Percentiles rank a stretch among this genome's conserved stretches.
Evolutionary conservation across 495 filamentous ascomycete species (phyloP).

Genomic region (Penicillium fimorum): DNA sequence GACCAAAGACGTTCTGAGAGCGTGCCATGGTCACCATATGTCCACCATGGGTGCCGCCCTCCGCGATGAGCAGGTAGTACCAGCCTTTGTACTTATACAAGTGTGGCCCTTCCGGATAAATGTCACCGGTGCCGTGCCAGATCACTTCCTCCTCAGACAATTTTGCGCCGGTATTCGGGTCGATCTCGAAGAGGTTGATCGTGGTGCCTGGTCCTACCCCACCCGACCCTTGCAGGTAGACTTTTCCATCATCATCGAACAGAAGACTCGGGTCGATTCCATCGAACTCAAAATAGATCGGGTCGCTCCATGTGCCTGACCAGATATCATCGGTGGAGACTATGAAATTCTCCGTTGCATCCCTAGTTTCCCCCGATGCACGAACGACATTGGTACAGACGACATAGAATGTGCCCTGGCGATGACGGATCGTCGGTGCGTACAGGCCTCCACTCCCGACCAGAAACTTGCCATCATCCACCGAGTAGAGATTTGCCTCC

Average conservation of each 20-base stretch:
- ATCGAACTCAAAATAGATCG: constrained; percentile 30
- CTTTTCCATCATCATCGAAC: constrained; percentile 29
- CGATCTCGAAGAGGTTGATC: constrained; percentile 26
- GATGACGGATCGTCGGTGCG: constrained; percentile 27
- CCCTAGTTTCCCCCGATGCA: neutral
- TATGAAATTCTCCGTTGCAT: constrained; percentile 29
- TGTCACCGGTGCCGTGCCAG: constrained; percentile 50
- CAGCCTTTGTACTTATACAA: constrained; percentile 57
- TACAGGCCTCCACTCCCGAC: constrained; percentile 24
- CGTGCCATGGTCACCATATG: constrained; percentile 56
- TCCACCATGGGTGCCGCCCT: constrained; percentile 53
- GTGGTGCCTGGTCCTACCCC: constrained; percentile 11
- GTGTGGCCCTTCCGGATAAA: constrained; percentile 56
- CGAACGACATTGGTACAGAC: constrained; percentile 34
- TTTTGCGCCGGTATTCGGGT: constrained; percentile 21
- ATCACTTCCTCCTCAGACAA: constrained; percentile 29
- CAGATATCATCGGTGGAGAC: constrained; percentile 26
- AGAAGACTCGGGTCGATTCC: constrained; percentile 30
- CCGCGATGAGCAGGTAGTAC: constrained; percentile 61
- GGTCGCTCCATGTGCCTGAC: constrained; percentile 28
- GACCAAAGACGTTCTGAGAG: constrained; percentile 49
- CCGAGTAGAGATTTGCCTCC: neutral
- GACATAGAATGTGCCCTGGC: constrained; percentile 39
- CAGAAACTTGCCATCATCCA: constrained; percentile 7
- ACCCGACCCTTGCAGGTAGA: constrained; percentile 18